A percentile compares a stretch with the other conserved stretches of the same genome.
These are phyloP conservation scores for Styphnolobium japonicum DNA, from an alignment of 306 rosid species.

Conservation along the genomic window DNA sequence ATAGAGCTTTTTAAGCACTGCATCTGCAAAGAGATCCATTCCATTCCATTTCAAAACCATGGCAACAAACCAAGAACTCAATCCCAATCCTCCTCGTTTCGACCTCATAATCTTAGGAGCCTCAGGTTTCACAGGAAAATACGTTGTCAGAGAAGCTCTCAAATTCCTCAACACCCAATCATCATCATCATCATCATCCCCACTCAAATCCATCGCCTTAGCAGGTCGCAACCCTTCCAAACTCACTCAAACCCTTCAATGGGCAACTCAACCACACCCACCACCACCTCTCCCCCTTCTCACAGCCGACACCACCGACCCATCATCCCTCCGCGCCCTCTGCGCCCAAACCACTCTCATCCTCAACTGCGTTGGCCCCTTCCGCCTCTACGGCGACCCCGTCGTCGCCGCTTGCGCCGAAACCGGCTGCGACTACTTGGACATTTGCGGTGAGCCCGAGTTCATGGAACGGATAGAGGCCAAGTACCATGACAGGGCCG, in stretches of 20 bases:
- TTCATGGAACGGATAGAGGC: constrained; percentile 85
- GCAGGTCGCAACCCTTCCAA: constrained; percentile 71
- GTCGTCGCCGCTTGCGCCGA: constrained; percentile 70
- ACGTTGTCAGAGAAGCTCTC: constrained; percentile 71
- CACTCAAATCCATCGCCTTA: constrained; percentile 70
- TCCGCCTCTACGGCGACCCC: constrained; percentile 78
- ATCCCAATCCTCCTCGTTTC: not conserved
- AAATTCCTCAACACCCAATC: constrained; percentile 55
- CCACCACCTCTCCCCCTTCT: constrained; percentile 58
- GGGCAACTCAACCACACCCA: constrained; percentile 61
- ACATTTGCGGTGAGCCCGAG: constrained; percentile 89
- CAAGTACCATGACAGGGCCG: constrained; percentile 35
- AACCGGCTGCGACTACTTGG: constrained; percentile 74
- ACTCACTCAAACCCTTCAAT: constrained; percentile 52
- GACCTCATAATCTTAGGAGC: constrained; percentile 76
- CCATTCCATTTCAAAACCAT: not conserved
- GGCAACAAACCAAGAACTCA: not conserved
- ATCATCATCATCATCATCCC: no score
- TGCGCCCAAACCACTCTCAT: constrained; percentile 58
- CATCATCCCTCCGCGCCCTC: constrained; percentile 56
- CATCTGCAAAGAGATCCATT: not conserved
- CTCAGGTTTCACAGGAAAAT: constrained; percentile 86
- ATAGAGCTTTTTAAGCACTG: no score
- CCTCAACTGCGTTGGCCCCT: constrained; percentile 94
- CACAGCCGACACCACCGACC: constrained; percentile 58